phyloP scores from a whole-genome alignment of 2,329 filamentous ascomycete genomes.

The Huntiella omanensis region DNA sequence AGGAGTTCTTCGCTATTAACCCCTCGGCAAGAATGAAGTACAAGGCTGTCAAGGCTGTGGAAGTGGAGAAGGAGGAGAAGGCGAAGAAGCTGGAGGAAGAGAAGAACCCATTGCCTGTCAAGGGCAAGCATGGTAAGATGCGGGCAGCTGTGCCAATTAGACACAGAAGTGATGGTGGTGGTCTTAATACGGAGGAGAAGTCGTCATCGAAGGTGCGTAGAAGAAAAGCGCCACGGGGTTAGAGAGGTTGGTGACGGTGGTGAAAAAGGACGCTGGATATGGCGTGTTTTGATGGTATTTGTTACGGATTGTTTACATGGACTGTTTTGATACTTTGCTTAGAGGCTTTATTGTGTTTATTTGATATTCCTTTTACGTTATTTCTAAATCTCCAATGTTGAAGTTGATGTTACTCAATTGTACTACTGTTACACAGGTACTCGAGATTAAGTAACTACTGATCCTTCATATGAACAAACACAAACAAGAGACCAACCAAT shows the following conservation, averaged over 20 bases:
- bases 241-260: neutral
- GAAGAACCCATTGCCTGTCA: slow-evolving; percentile 10
- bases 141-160: slow-evolving; percentile 9
- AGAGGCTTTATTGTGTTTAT: slow-evolving; percentile 1
- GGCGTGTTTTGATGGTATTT: slow-evolving; percentile 2
- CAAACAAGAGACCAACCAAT: neutral
- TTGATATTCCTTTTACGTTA: neutral
- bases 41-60: slow-evolving; percentile 7
- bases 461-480: too few species aligned
- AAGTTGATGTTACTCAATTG: too few species aligned
- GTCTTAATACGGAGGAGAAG: neutral
- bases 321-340: slow-evolving; percentile 2
- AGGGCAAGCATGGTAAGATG: slow-evolving; percentile 8
- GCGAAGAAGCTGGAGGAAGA: slow-evolving; percentile 17
- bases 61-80: slow-evolving; percentile 25
- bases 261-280: neutral
- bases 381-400: neutral
- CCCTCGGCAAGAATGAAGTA: slow-evolving; percentile 43
- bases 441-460: neutral
- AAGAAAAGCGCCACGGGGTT: slow-evolving; percentile 11
- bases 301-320: slow-evolving; percentile 5
- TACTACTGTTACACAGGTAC: neutral
- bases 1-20: slow-evolving; percentile 77
- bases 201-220: slow-evolving; percentile 6
- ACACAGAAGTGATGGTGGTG: slow-evolving; percentile 10